These are phyloP conservation scores for Barnettozyma siamensis DNA, from an alignment of 805 yeast species.

Conservation along the genomic window DNA sequence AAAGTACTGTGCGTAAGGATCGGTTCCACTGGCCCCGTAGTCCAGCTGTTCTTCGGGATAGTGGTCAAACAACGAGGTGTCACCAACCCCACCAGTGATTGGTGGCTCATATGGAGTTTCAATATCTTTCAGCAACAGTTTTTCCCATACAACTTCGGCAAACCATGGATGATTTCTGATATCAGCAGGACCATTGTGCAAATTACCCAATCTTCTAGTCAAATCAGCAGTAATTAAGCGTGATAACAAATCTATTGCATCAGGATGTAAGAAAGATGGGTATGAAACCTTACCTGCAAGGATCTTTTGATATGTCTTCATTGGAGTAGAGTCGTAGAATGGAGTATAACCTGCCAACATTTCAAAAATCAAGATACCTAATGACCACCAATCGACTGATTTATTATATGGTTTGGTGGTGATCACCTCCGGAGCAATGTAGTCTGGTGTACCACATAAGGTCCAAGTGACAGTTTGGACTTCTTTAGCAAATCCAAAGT, in stretches of 20 bases:
- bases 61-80: conserved; percentile 74
- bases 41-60: conserved; percentile 83
- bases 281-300: conserved; percentile 71
- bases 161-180: conserved; percentile 90
- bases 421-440: conserved; percentile 94
- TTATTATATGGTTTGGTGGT: conserved; percentile 92
- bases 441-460: conserved; percentile 92
- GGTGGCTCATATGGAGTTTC: conserved; percentile 98
- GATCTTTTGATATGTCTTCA: conserved; percentile 92
- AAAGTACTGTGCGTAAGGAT: conserved; percentile 63
- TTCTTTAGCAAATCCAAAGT: conserved; percentile 92
- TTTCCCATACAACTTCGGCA: conserved; percentile 89
- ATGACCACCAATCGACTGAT: conserved; percentile 97
- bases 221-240: conserved; percentile 79
- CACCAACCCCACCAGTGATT: conserved; percentile 89
- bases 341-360: conserved; percentile 96
- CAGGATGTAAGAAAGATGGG: conserved; percentile 72
- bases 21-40: conserved; percentile 73
- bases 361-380: conserved; percentile 86
- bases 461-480: conserved; percentile 92
- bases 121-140: conserved; percentile 73
- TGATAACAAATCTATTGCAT: conserved; percentile 67
- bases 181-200: conserved; percentile 80
- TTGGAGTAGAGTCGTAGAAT: conserved; percentile 85
- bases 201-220: conserved; percentile 78